A percentile compares a stretch with the other conserved stretches of the same genome.
These are phyloP conservation scores for Pachyrhizus erosus DNA, from an alignment of 306 rosid genomes.

Conservation along the genomic window DNA sequence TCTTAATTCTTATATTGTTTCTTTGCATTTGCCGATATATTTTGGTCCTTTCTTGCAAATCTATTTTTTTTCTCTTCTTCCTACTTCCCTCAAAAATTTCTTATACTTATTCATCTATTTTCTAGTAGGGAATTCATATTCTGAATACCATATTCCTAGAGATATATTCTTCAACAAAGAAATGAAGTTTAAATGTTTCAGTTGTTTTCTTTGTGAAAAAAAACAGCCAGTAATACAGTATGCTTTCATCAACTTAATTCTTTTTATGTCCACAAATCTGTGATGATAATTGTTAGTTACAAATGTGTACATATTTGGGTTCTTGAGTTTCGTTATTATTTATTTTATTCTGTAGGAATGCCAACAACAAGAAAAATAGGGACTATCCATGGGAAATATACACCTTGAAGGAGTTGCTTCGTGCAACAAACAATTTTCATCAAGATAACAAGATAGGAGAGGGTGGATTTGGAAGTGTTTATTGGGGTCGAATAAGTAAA, in stretches of 20 bases:
- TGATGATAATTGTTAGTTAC: background rate
- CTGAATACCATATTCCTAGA: constrained; percentile 20
- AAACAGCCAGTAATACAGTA: constrained; percentile 54
- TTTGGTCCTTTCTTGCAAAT: constrained; percentile 44
- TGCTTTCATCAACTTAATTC: constrained; percentile 22
- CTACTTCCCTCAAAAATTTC: background rate
- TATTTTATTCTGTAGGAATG: constrained; percentile 37
- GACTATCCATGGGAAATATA: constrained; percentile 90
- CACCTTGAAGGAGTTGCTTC: constrained; percentile 83
- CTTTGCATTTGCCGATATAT: constrained; percentile 55
- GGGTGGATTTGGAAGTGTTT: constrained; percentile 94
- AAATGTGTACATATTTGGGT: background rate
- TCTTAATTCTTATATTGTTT: constrained; percentile 37
- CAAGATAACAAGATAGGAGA: constrained; percentile 89
- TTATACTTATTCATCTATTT: constrained; percentile 13
- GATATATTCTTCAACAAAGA: constrained; percentile 21
- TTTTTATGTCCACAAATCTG: background rate
- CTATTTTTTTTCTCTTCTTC: constrained; percentile 36
- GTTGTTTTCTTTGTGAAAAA: constrained; percentile 52
- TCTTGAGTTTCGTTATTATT: background rate
- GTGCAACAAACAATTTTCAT: constrained; percentile 84
- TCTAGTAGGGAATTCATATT: constrained; percentile 23
- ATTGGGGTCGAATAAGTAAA: constrained; percentile 81
- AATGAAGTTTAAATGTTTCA: constrained; percentile 62
- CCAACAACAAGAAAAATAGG: constrained; percentile 43